A percentile compares a stretch with the other conserved stretches of the same genome.
These are phyloP conservation scores for Butyriboletus loyo DNA, from an alignment of 768 basidiomycete species.

Conservation along the genomic window DNA sequence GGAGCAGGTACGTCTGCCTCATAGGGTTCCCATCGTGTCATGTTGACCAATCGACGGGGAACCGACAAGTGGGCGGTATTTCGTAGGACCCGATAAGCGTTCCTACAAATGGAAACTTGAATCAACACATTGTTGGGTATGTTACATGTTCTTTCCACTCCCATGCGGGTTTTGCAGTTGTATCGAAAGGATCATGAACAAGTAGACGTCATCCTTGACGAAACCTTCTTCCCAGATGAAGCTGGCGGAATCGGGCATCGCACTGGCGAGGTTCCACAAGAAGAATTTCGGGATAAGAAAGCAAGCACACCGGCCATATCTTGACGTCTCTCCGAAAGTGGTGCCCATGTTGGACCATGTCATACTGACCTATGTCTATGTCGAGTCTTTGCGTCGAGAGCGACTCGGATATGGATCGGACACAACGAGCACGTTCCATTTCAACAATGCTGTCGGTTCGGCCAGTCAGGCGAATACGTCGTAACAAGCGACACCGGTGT, in stretches of 20 bases:
- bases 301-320: conserved; percentile 23
- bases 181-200: neutral
- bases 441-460: neutral
- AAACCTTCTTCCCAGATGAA: conserved; percentile 19
- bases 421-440: neutral
- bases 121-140: conserved; percentile 26
- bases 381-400: conserved; percentile 25
- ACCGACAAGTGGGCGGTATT: conserved; percentile 29
- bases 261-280: conserved; percentile 22
- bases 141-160: neutral
- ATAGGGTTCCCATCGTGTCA: neutral
- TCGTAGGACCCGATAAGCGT: conserved; percentile 31
- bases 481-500: too few relatives aligned
- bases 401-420: conserved; percentile 14
- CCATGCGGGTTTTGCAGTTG: neutral
- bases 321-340: conserved; percentile 21
- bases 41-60: neutral
- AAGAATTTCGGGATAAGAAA: conserved; percentile 25
- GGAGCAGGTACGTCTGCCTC: conserved; percentile 19
- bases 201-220: neutral
- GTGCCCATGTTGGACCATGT: conserved; percentile 26
- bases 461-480: neutral
- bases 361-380: conserved; percentile 27
- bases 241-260: conserved; percentile 5
- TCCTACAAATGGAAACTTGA: conserved; percentile 36